Evolutionary conservation across 192 early-diverging fungal species (phyloP), one percentile per base, ranked within the genome.

Genomic region (Hyaloraphidium curvatum): DNA sequence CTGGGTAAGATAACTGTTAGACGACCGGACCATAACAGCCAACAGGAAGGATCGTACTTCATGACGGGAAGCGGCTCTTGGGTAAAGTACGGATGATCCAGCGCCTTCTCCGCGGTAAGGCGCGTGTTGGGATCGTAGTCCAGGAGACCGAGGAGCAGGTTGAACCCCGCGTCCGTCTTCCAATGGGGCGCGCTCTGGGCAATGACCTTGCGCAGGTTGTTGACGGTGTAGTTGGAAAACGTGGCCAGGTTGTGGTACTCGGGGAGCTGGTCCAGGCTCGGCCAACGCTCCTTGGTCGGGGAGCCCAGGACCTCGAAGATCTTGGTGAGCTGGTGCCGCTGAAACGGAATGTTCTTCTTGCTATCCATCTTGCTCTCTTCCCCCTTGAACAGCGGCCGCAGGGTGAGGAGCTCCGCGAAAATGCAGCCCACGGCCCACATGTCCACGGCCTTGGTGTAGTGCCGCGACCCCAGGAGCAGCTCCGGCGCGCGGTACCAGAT

Each of bases 361-460:
- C 14, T 51, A 35, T 64, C 71, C 59, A 75, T 71, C 58, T 80
- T 75, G 48, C 72, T 92, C 72, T 97, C 94, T 30, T 83, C 75
- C 21, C 94, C 94, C 59, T 91, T 96, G 68, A 96, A 98, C 53
- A 98, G 71, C 4, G 90, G 87, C 64, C 83, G 84, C 22, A 83
- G 80, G 50, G 87, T 87, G 33, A 92, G 75, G 62, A 98, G 80
- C 67, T 98, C 95, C 23, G 92, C 91, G 70, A 99, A 93, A 51
- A 99, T 97, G 63, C 95, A 99, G 14, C 95, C 95, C 23, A 99
- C 86, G 2, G 87, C 86, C 92, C 92, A 95, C 76, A 97, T 94
- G 59, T 95, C 95, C 9, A 79, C 75, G 1, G 72, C 75, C 11
- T 62, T 62, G 50, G 77, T 73, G 54, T 79, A 79, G 33, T 66